These are phyloP conservation scores for Populus hybrid DNA, from an alignment of 441 rosid genomes.

Conservation along the genomic window DNA sequence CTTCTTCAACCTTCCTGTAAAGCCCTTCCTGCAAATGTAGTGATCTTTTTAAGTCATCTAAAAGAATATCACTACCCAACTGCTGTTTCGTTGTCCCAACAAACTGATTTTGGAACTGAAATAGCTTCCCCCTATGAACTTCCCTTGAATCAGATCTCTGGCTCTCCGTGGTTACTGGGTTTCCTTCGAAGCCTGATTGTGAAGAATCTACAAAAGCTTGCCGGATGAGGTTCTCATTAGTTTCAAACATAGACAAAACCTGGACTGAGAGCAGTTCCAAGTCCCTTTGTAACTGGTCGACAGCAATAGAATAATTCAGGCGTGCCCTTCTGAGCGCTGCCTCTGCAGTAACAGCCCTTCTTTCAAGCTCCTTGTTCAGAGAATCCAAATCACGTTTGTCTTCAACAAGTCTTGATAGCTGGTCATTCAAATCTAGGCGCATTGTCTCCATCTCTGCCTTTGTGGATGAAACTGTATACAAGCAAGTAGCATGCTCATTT, in stretches of 20 bases:
- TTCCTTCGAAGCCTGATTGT: constrained; percentile 36
- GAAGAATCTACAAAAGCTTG: constrained; percentile 73
- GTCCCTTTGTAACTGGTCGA: constrained; percentile 93
- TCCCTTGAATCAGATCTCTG: constrained; percentile 39
- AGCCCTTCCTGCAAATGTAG: constrained; percentile 83
- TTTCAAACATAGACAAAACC: constrained; percentile 88
- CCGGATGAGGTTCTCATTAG: constrained; percentile 86
- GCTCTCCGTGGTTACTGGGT: constrained; percentile 30
- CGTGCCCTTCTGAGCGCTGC: constrained; percentile 95
- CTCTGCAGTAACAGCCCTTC: constrained; percentile 76
- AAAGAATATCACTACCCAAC: constrained; percentile 66
- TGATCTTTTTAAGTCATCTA: constrained; percentile 73
- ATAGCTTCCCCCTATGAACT: constrained; percentile 33
- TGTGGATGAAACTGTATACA: constrained; percentile 63
- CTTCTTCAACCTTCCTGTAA: constrained; percentile 81
- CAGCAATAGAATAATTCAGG: constrained; percentile 93
- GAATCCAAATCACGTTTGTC: constrained; percentile 67
- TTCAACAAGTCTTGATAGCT: constrained; percentile 56
- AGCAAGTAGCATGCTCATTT: constrained; percentile 81
- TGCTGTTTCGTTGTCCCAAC: constrained; percentile 51
- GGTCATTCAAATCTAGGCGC: constrained; percentile 66
- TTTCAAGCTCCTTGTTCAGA: constrained; percentile 75
- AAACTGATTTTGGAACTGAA: constrained; percentile 43
- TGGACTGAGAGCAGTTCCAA: constrained; percentile 91
- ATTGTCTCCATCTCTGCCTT: constrained; percentile 85